These are phyloP conservation scores for Cyberlindnera xishuangbannaensis DNA, from an alignment of 805 yeast genomes.

Conservation along the genomic window DNA sequence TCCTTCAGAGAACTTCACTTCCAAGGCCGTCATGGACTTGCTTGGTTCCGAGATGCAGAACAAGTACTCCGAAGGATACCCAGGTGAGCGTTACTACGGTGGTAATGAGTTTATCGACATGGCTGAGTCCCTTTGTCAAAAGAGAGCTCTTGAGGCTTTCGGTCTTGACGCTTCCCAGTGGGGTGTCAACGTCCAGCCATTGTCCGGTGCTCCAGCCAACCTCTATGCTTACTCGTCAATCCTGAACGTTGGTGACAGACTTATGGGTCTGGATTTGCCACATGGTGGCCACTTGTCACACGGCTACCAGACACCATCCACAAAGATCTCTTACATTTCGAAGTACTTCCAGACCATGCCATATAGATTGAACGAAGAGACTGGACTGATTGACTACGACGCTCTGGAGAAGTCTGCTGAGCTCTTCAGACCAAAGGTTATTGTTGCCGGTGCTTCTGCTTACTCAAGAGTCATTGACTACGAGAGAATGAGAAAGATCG, in stretches of 20 bases:
- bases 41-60: constrained; percentile 97
- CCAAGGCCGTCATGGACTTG: constrained; percentile 92
- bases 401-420: constrained; percentile 74
- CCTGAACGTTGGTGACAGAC: constrained; percentile 82
- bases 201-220: constrained; percentile 97
- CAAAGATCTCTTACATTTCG: constrained; percentile 87
- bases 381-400: constrained; percentile 92
- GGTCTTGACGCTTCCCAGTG: constrained; percentile 69
- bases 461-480: constrained; percentile 89
- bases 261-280: constrained; percentile 97
- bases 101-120: constrained; percentile 96
- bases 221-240: constrained; percentile 87
- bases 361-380: constrained; percentile 76
- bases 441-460: constrained; percentile 97
- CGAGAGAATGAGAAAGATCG: constrained; percentile 82
- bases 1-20: constrained; percentile 96
- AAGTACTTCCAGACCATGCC: constrained; percentile 98
- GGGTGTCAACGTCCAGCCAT: constrained; percentile 97
- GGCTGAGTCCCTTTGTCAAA: constrained; percentile 88
- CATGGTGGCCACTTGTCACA: constrained; percentile 98
- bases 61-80: constrained; percentile 98
- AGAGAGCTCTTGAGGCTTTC: constrained; percentile 85
- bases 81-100: constrained; percentile 98
- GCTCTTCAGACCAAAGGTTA: constrained; percentile 88
- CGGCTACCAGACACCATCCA: constrained; percentile 88